phyloP scores from a whole-genome alignment of 2,329 filamentous ascomycete species.

The Arthrocladium fulminans region DNA sequence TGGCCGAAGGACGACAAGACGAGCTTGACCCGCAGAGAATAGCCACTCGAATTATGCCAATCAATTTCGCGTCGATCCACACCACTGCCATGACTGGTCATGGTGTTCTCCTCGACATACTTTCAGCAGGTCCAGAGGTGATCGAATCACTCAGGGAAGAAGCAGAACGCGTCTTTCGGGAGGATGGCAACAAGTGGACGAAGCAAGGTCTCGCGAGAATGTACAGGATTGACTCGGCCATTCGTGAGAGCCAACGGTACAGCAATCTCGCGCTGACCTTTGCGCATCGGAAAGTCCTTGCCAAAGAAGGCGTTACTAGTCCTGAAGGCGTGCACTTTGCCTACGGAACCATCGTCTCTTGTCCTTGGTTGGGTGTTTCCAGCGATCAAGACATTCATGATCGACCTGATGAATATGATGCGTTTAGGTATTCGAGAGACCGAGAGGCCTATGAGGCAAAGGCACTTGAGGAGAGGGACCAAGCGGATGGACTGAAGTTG shows the following conservation, averaged over 20 bases:
- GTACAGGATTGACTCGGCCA: slow-evolving; percentile 34
- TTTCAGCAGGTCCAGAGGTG: slow-evolving; percentile 17
- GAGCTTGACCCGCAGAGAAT: slow-evolving; percentile 43
- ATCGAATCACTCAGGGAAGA: slow-evolving; percentile 30
- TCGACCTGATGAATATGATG: slow-evolving; percentile 38
- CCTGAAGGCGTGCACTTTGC: slow-evolving; percentile 40
- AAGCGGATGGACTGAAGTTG: not conserved
- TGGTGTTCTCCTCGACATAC: slow-evolving; percentile 25
- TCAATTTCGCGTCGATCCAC: slow-evolving; percentile 33
- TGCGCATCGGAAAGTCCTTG: slow-evolving; percentile 24
- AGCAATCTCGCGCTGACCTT: slow-evolving; percentile 32
- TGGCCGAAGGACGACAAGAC: slow-evolving; percentile 32
- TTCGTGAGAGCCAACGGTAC: slow-evolving; percentile 37
- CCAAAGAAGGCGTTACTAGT: slow-evolving; percentile 21
- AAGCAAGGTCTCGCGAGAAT: slow-evolving; percentile 32
- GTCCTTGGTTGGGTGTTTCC: slow-evolving; percentile 39
- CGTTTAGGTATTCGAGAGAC: slow-evolving; percentile 27
- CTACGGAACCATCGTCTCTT: slow-evolving; percentile 35
- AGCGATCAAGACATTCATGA: slow-evolving; percentile 40
- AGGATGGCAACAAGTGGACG: slow-evolving; percentile 27
- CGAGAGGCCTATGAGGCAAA: not conserved
- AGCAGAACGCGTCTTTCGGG: slow-evolving; percentile 23
- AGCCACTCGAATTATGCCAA: slow-evolving; percentile 44
- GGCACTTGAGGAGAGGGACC: not conserved
- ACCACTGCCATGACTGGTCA: slow-evolving; percentile 26